Conservation (phyloP, 2,329 filamentous ascomycete genomes). For the Leptographium flavum region DNA sequence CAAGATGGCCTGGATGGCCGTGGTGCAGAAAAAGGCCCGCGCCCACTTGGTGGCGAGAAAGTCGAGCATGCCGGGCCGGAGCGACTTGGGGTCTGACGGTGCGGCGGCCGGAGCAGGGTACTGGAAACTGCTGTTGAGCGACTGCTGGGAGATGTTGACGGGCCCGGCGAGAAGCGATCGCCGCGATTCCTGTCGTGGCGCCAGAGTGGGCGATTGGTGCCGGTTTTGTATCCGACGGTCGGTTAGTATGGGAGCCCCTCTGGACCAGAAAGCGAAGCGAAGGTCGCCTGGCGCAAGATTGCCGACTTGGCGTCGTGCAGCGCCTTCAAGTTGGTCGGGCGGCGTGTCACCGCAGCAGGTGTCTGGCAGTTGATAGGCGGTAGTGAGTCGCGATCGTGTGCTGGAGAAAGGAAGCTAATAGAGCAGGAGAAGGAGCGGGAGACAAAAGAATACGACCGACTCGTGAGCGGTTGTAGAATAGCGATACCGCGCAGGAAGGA, state of each 20-base stretch:
- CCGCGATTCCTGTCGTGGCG: conserved; percentile 28
- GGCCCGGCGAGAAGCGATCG: conserved; percentile 29
- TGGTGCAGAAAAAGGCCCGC: conserved; percentile 65
- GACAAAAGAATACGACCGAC: too few species aligned
- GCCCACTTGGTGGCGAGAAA: conserved; percentile 78
- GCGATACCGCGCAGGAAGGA: too few species aligned
- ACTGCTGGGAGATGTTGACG: conserved; percentile 16
- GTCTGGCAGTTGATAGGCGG: too few species aligned
- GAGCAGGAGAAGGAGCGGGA: too few species aligned
- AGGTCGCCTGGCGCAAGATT: not conserved
- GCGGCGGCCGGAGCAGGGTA: conserved; percentile 20
- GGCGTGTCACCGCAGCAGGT: too few species aligned
- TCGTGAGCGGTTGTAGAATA: too few species aligned
- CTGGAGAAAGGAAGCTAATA: too few species aligned
- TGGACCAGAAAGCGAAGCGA: not conserved
- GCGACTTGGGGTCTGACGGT: conserved; percentile 18
- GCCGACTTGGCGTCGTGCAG: not conserved
- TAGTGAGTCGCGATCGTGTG: too few species aligned
- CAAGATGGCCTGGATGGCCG: conserved; percentile 62
- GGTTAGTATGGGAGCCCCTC: not conserved
- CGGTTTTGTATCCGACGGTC: not conserved
- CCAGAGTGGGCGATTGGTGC: conserved; percentile 27
- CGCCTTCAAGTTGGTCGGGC: too few species aligned
- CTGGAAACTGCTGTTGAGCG: conserved; percentile 18
- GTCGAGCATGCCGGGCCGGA: conserved; percentile 44